Evolutionary conservation across 2,329 filamentous ascomycete genomes (phyloP).

Genomic region (Fusarium sambucinum): DNA sequence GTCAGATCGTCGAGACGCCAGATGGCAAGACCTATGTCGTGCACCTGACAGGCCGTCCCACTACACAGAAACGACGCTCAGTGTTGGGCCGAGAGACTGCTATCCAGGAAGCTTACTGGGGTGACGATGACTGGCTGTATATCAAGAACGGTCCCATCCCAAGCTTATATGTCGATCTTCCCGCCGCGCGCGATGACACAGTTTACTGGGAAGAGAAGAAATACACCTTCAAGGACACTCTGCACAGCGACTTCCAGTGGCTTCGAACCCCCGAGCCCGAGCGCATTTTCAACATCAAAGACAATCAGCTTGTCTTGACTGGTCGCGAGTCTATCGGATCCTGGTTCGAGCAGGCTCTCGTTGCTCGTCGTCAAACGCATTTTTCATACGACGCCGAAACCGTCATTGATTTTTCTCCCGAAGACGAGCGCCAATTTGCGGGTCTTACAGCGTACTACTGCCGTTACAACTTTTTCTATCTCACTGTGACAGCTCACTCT

Average conservation of each 20-base stretch:
- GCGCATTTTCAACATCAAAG: conserved; percentile 60
- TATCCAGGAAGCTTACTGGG: conserved; percentile 71
- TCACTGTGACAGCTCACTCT: conserved; percentile 67
- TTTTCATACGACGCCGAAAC: conserved; percentile 73
- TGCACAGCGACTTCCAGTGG: conserved; percentile 69
- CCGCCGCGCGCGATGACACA: conserved; percentile 60
- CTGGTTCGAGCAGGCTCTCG: conserved; percentile 70
- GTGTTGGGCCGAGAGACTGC: conserved; percentile 67
- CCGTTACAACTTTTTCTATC: conserved; percentile 74
- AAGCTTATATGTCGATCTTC: conserved; percentile 65
- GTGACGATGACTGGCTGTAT: conserved; percentile 71
- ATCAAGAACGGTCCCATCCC: conserved; percentile 69
- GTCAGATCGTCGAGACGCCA: conserved; percentile 65
- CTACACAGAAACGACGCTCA: conserved; percentile 63
- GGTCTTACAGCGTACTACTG: conserved; percentile 73
- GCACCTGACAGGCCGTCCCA: conserved; percentile 65
- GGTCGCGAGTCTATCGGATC: conserved; percentile 67
- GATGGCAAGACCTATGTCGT: conserved; percentile 67
- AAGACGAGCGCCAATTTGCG: conserved; percentile 71
- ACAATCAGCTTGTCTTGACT: conserved; percentile 59
- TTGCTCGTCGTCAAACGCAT: conserved; percentile 67
- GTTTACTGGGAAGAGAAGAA: conserved; percentile 63
- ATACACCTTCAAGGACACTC: conserved; percentile 60
- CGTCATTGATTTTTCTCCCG: conserved; percentile 63
- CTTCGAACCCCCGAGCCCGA: conserved; percentile 67